Evolutionary conservation across 768 basidiomycete species (phyloP), one percentile per base, ranked within the genome.

Genomic region (Collybia sp.): DNA sequence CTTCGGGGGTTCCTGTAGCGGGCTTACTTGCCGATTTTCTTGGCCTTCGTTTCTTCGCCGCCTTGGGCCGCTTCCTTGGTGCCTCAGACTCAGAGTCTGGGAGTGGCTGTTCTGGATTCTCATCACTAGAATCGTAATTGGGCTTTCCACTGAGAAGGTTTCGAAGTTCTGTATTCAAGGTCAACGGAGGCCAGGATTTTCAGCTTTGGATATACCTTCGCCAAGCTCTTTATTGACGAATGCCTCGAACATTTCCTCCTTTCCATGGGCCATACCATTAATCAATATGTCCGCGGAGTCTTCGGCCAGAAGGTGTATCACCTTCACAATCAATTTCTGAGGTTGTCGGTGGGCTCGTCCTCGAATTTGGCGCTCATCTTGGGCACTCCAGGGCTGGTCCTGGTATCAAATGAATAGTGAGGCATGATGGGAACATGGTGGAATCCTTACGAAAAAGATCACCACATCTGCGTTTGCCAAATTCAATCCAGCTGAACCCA

Each of bases 351-450:
- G 48, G 2, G 51, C 53, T 4, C 57, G 53, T n/a, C 62, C 62
- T 0, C 46, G 49, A 5, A 62, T 60, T 39, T 67, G 63, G 1
- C 51, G 36, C 30, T 57, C 56, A 20, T 63, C 58, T 41, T 62
- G 58, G 1, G 58, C 50, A 38, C 55, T 58, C 63, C 61, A 65
- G 1, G 61, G 61, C 30, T 66, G 63, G 19, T 63, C 59, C 61
- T 64, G 44, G 0, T 1, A 2, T 20, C 1, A 6, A 41, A 5
- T 44, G 15, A 5, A 32, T 32, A 10, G 17, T 44, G 8, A 30
- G 18, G 15, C 25, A 8, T 4, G n/a, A 20, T 18, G 10, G 13
- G 35, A 37, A 18, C 4, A n/a, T 18, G 25, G 32, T 12, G 17
- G 15, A 36, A 12, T 2, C 55, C 58, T 58, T 50, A 50, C 44